These are phyloP conservation scores for Pseudocercospora musae DNA, from an alignment of 2,329 filamentous ascomycete genomes.

Conservation along the genomic window DNA sequence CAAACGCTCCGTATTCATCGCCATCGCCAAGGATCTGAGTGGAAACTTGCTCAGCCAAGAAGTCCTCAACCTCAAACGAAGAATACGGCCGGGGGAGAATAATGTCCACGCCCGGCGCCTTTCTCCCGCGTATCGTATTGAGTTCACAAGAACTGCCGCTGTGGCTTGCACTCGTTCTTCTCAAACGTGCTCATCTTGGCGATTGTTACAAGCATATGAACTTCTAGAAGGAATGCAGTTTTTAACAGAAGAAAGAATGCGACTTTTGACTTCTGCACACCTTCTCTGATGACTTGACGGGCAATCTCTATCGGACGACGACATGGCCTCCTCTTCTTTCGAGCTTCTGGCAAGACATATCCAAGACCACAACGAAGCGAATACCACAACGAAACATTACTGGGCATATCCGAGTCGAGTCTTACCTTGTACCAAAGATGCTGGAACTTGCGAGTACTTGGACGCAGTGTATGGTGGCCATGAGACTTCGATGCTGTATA, in stretches of 20 bases:
- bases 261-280: too few species aligned
- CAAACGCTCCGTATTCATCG: background rate
- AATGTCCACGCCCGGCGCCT: too few species aligned
- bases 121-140: background rate
- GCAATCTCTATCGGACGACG: too few species aligned
- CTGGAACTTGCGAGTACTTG: conserved; percentile 57
- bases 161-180: conserved; percentile 3
- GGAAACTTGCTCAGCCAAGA: background rate
- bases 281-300: too few species aligned
- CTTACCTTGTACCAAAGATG: conserved; percentile 57
- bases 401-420: conserved; percentile 57
- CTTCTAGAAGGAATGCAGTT: background rate
- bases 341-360: conserved; percentile 22
- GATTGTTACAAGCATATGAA: background rate
- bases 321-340: background rate
- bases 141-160: background rate
- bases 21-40: background rate
- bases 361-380: conserved; percentile 31
- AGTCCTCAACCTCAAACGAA: background rate
- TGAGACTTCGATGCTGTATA: conserved; percentile 55
- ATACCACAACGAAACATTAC: conserved; percentile 36
- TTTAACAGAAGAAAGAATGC: conserved; percentile 1
- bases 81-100: background rate
- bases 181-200: conserved; percentile 18
- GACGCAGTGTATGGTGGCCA: conserved; percentile 55